A percentile compares a stretch with the other conserved stretches of the same genome.
Evolutionary conservation across 495 filamentous ascomycete genomes (phyloP).

Genomic region (Tuber melanosporum): DNA sequence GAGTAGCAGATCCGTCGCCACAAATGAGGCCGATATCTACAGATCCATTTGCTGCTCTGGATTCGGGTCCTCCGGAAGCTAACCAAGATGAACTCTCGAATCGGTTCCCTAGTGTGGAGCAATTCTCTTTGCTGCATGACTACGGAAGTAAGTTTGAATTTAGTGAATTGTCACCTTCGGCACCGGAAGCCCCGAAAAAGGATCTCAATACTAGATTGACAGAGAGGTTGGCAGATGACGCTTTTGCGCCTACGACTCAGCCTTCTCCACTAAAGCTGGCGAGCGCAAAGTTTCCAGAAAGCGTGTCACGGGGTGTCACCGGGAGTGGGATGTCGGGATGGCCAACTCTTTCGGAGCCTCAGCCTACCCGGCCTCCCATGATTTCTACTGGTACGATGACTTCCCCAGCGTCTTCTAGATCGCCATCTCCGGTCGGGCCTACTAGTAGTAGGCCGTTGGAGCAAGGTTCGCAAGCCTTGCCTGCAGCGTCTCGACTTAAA

Average conservation of each 20-base stretch:
- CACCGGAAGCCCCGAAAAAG: slow-evolving; percentile 50
- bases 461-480: slow-evolving; percentile 16
- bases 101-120: slow-evolving; percentile 84
- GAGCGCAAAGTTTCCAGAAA: slow-evolving; percentile 22
- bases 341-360: slow-evolving; percentile 39
- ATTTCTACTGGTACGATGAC: slow-evolving; percentile 96
- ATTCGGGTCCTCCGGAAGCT: slow-evolving; percentile 54
- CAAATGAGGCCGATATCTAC: slow-evolving; percentile 61
- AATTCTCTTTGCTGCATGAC: slow-evolving; percentile 86
- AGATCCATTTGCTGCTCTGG: slow-evolving; percentile 86
- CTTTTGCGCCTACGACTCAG: slow-evolving; percentile 53
- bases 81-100: slow-evolving; percentile 69
- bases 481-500: slow-evolving; percentile 24
- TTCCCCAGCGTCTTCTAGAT: slow-evolving; percentile 48
- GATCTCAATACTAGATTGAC: slow-evolving; percentile 69
- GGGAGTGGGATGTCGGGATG: slow-evolving; percentile 22
- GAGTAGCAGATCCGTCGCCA: slow-evolving; percentile 42
- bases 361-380: slow-evolving; percentile 59
- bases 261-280: slow-evolving; percentile 24
- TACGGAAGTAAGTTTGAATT: slow-evolving; percentile 86
- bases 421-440: slow-evolving; percentile 44
- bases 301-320: slow-evolving; percentile 28
- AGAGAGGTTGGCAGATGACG: slow-evolving; percentile 81
- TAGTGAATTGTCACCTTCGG: slow-evolving; percentile 49
- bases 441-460: slow-evolving; percentile 36